phyloP scores from a whole-genome alignment of 2,329 filamentous ascomycete species.

The Apiospora koreana region DNA sequence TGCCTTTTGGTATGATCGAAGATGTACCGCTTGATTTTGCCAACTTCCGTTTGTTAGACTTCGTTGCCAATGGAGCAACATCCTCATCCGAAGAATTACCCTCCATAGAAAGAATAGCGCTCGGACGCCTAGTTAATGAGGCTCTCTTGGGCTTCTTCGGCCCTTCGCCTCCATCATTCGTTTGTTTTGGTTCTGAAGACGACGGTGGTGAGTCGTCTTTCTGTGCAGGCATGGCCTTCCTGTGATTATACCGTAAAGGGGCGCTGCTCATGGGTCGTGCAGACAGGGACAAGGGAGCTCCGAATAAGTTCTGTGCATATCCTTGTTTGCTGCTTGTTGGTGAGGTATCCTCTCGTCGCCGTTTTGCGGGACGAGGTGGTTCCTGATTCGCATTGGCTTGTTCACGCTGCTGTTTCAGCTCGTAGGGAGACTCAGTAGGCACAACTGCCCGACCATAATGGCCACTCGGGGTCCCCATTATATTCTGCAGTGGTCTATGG shows the following conservation, averaged over 20 bases:
- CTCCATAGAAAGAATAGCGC: background rate
- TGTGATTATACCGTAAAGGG: slow-evolving; percentile 24
- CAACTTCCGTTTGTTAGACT: background rate
- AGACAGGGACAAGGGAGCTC: slow-evolving; percentile 47
- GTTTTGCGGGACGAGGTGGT: slow-evolving; percentile 38
- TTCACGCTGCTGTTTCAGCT: slow-evolving; percentile 48
- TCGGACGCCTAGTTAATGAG: background rate
- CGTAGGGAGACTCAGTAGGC: slow-evolving; percentile 64
- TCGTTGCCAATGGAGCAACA: background rate
- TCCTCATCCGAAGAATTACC: background rate
- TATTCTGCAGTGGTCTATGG: slow-evolving; percentile 51
- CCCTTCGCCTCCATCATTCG: slow-evolving; percentile 16
- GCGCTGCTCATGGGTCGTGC: slow-evolving; percentile 36
- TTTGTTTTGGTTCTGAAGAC: slow-evolving; percentile 19
- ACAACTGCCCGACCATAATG: slow-evolving; percentile 62
- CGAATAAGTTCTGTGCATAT: slow-evolving; percentile 54
- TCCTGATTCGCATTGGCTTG: slow-evolving; percentile 22
- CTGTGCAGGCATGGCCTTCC: slow-evolving; percentile 14
- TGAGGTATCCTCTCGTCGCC: slow-evolving; percentile 38
- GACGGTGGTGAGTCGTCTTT: slow-evolving; percentile 14
- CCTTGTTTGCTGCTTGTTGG: slow-evolving; percentile 43
- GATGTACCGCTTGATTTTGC: background rate
- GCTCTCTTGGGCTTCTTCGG: background rate
- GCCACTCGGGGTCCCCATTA: slow-evolving; percentile 66
- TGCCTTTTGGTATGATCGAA: background rate